Percentiles rank a stretch among this genome's conserved stretches.
phyloP scores from a whole-genome alignment of 306 rosid genomes.

The Aeschynomene evenia region DNA sequence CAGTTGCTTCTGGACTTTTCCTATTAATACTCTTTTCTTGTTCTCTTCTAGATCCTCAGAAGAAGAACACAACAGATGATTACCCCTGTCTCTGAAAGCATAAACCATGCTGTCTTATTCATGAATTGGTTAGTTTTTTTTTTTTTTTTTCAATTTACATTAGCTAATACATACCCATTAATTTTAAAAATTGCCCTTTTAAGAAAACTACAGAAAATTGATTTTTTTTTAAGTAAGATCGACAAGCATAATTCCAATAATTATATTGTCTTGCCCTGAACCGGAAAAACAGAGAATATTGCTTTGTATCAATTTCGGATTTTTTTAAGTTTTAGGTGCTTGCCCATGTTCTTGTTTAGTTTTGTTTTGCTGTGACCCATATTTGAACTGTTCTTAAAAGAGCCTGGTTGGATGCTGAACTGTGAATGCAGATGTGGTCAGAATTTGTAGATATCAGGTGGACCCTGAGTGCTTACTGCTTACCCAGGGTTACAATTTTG shows the following conservation, averaged over 20 bases:
- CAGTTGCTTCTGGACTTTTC: not conserved
- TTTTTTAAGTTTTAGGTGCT: not conserved
- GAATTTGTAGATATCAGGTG: constrained; percentile 2
- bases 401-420: constrained; percentile 20
- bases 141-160: constrained; percentile 1
- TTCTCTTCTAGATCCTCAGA: constrained; percentile 5
- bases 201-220: not conserved
- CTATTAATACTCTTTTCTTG: not conserved
- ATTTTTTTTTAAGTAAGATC: not conserved
- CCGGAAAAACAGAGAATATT: not conserved
- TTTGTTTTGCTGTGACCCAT: not conserved
- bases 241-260: not conserved
- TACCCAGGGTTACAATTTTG: constrained; percentile 28
- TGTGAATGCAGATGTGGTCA: constrained; percentile 29
- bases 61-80: not conserved
- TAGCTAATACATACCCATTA: not conserved
- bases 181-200: not conserved
- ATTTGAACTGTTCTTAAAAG: not conserved
- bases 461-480: constrained; percentile 18
- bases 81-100: constrained; percentile 1
- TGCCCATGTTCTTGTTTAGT: not conserved
- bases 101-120: not conserved
- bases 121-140: constrained; percentile 18
- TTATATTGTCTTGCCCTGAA: not conserved
- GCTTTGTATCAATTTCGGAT: constrained; percentile 5